Percentiles rank a stretch among this genome's conserved stretches.
Conservation (phyloP, 305 asterid species). For the Plantago coronopus region DNA sequence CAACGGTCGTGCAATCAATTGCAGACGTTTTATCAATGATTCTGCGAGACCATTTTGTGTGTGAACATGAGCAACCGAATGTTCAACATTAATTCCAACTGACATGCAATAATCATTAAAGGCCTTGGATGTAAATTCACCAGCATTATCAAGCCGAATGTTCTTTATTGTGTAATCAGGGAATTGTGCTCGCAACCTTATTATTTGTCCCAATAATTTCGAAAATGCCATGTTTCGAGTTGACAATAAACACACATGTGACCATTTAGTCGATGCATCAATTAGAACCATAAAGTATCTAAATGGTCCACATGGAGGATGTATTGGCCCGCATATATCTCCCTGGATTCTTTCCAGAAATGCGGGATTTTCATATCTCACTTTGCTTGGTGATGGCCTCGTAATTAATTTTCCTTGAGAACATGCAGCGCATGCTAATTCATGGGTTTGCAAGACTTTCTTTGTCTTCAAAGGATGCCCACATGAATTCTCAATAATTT, state of each 20-base stretch:
- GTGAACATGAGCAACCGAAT: no score
- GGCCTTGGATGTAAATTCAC: neutral
- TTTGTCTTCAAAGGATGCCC: no score
- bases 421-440: neutral
- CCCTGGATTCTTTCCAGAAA: neutral
- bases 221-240: no score
- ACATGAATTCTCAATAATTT: no score
- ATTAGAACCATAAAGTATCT: no score
- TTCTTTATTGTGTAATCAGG: slow-evolving; percentile 6
- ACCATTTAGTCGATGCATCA: no score
- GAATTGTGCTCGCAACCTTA: neutral
- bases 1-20: neutral
- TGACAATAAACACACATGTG: no score
- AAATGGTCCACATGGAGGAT: no score
- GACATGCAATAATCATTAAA: no score
- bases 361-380: neutral
- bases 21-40: neutral
- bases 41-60: neutral
- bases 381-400: slow-evolving; percentile 2
- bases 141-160: neutral
- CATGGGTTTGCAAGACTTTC: no score
- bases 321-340: neutral
- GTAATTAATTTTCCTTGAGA: neutral
- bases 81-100: neutral
- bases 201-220: neutral